Percentiles rank a stretch among this genome's conserved stretches.
These are phyloP conservation scores for Metarhizium anisopliae DNA, from an alignment of 2,329 filamentous ascomycete species.

Conservation along the genomic window DNA sequence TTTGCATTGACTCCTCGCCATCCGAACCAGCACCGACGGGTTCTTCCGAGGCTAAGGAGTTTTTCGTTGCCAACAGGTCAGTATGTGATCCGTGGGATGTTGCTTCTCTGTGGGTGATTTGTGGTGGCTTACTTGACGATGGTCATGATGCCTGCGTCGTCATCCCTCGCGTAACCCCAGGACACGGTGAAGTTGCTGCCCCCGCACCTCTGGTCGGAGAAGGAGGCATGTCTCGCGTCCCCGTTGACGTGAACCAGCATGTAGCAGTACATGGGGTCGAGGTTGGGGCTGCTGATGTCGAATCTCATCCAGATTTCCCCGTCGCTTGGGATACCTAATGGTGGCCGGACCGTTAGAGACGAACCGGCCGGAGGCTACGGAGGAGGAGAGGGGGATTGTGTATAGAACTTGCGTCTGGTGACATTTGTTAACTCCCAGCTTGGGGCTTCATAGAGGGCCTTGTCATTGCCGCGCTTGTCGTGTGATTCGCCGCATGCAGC, in stretches of 20 bases:
- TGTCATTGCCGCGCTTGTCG: background rate
- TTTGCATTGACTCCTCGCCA: constrained; percentile 14
- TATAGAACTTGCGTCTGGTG: constrained; percentile 1
- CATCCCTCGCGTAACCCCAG: constrained; percentile 21
- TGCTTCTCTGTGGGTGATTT: background rate
- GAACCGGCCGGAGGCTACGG: background rate
- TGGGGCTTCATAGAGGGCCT: background rate
- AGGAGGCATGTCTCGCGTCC: constrained; percentile 15
- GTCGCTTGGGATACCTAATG: background rate
- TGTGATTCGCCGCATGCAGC: background rate
- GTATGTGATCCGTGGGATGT: background rate
- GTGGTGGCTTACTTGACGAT: constrained; percentile 19
- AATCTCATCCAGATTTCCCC: constrained; percentile 6
- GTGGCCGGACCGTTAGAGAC: background rate
- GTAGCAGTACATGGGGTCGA: constrained; percentile 7
- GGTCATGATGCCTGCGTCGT: constrained; percentile 21
- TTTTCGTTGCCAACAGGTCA: background rate
- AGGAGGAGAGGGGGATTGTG: background rate
- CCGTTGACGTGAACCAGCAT: constrained; percentile 6
- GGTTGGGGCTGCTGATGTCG: constrained; percentile 6
- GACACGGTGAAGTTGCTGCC: constrained; percentile 19
- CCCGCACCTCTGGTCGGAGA: constrained; percentile 14
- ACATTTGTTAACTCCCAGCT: constrained; percentile 4
- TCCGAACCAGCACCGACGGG: constrained; percentile 17
- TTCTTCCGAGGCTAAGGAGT: constrained; percentile 3